These are phyloP conservation scores for Globisporangium lucens DNA, from an alignment of 352 stramenopile species.

Conservation along the genomic window DNA sequence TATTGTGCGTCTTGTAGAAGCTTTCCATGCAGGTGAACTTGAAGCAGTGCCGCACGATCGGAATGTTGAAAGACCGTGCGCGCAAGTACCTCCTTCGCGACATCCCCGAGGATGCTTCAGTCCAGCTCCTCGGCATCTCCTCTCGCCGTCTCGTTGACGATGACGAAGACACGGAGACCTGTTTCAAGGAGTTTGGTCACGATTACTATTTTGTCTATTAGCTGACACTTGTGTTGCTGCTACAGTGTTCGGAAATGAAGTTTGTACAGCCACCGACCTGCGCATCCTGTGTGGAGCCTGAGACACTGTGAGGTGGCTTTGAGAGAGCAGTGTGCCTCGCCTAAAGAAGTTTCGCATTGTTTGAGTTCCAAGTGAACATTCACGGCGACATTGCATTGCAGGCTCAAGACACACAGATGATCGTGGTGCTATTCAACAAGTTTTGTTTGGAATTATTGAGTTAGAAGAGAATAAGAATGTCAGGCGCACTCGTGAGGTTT, in stretches of 20 bases:
- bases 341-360: not conserved
- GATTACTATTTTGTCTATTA: slow-evolving; percentile 15
- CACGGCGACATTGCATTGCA: not conserved
- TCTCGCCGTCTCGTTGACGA: slow-evolving; percentile 10
- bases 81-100: slow-evolving; percentile 3
- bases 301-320: not conserved
- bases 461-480: not conserved
- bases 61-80: slow-evolving; percentile 5
- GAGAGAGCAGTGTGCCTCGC: too few species aligned
- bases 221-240: not conserved
- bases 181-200: slow-evolving; percentile 5
- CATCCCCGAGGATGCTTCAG: not conserved
- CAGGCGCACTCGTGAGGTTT: not conserved
- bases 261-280: not conserved
- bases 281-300: not conserved
- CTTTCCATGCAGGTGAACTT: slow-evolving; percentile 7
- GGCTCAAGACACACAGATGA: not conserved
- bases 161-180: slow-evolving; percentile 4
- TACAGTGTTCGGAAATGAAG: not conserved
- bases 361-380: not conserved
- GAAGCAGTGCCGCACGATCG: slow-evolving; percentile 3
- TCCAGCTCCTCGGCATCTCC: slow-evolving; percentile 8
- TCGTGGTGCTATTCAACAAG: not conserved
- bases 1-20: not conserved
- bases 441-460: not conserved